phyloP scores from a whole-genome alignment of 2,329 filamentous ascomycete species.

The Byssochlamys sp. region DNA sequence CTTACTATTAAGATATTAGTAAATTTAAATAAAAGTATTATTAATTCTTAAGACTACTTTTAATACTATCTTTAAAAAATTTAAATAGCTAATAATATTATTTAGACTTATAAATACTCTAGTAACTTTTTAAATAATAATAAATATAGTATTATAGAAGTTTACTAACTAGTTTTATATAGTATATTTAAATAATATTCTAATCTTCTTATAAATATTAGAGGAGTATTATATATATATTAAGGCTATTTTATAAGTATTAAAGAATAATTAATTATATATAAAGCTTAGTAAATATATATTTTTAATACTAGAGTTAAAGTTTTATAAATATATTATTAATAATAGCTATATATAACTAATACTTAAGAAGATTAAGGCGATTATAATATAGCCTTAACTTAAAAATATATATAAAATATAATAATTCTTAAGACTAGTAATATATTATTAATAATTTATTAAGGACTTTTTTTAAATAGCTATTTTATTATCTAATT shows the following conservation, averaged over 20 bases:
- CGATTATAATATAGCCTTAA: not conserved
- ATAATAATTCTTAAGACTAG: not conserved
- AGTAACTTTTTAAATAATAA: not conserved
- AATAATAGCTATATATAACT: not conserved
- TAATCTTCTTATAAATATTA: not conserved
- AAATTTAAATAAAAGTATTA: not conserved
- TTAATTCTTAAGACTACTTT: not conserved
- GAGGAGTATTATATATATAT: too few species aligned
- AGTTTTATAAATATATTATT: not conserved
- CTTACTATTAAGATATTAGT: not conserved
- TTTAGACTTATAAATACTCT: not conserved
- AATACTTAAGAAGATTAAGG: not conserved
- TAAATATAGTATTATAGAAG: not conserved
- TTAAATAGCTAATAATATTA: not conserved
- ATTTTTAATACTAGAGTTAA: not conserved
- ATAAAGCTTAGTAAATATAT: not conserved
- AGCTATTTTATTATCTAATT: not conserved
- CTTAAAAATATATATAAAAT: not conserved
- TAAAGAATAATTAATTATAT: too few species aligned
- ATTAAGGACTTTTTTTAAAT: not conserved
- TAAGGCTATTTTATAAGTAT: too few species aligned
- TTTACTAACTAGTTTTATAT: not conserved
- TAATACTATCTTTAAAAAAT: not conserved
- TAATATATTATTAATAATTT: not conserved
- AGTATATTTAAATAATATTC: not conserved